A percentile compares a stretch with the other conserved stretches of the same genome.
Evolutionary conservation across 768 basidiomycete genomes (phyloP).

Genomic region (Phlebiopsis gigantea): DNA sequence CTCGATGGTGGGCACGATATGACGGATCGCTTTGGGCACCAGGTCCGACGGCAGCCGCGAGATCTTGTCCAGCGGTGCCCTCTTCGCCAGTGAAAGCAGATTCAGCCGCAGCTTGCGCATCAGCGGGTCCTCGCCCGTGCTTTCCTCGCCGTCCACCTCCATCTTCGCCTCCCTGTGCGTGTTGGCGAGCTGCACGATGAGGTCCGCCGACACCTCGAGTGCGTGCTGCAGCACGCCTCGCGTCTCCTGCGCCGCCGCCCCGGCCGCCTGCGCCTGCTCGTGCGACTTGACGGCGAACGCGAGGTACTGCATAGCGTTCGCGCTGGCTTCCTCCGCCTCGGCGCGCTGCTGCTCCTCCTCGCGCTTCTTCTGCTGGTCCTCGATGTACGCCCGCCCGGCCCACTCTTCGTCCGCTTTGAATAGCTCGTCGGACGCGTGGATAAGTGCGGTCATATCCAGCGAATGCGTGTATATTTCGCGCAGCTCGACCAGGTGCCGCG

Average conservation of each 20-base stretch:
- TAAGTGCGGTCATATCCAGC: conserved; percentile 40
- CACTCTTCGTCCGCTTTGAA: conserved; percentile 32
- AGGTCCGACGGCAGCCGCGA: conserved; percentile 57
- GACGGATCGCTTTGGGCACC: conserved; percentile 60
- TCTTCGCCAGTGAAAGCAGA: conserved; percentile 70
- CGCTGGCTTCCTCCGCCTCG: conserved; percentile 24
- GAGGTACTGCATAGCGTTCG: conserved; percentile 24
- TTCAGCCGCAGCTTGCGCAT: conserved; percentile 63
- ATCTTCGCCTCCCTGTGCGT: conserved; percentile 9
- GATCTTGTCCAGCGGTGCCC: conserved; percentile 70
- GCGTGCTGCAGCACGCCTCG: conserved; percentile 44
- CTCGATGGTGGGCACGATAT: conserved; percentile 49
- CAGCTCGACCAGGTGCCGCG: conserved; percentile 16
- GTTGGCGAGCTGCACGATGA: conserved; percentile 37
- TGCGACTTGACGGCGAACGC: conserved; percentile 26
- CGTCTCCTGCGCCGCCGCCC: conserved; percentile 12
- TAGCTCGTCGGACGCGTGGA: conserved; percentile 37
- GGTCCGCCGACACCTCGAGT: conserved; percentile 50
- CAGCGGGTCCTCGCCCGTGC: conserved; percentile 47
- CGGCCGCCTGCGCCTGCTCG: conserved; percentile 21
- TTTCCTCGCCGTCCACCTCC: conserved; percentile 3
- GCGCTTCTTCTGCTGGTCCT: conserved; percentile 27
- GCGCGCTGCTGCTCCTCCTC: conserved; percentile 26
- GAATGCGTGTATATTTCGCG: conserved; percentile 16
- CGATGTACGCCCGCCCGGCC: conserved; percentile 25